Evolutionary conservation across 148 eudicot genomes (phyloP).

Genomic region (Nepenthes gracilis): DNA sequence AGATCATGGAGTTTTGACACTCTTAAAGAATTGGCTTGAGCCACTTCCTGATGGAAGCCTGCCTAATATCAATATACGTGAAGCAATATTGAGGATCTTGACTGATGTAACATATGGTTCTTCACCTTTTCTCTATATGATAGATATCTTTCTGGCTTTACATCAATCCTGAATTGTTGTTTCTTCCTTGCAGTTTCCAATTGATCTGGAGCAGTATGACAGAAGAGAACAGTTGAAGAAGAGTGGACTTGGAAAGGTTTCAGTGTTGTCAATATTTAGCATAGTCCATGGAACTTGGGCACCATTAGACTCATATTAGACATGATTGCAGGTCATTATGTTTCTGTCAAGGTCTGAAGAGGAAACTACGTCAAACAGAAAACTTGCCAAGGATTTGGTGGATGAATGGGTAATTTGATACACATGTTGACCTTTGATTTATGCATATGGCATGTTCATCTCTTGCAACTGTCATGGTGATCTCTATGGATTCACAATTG

Average conservation of each 20-base stretch:
- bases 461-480: not conserved
- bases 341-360: constrained; percentile 94
- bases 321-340: constrained; percentile 73
- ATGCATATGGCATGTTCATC: not conserved
- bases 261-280: not conserved
- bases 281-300: not conserved
- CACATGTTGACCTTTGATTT: not conserved
- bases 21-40: constrained; percentile 87
- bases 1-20: constrained; percentile 88
- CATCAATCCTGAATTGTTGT: not conserved
- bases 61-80: constrained; percentile 91
- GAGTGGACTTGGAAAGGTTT: constrained; percentile 96
- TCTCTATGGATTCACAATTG: too few species aligned
- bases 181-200: constrained; percentile 57
- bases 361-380: constrained; percentile 85
- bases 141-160: not conserved
- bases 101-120: constrained; percentile 55
- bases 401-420: constrained; percentile 80
- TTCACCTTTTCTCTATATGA: not conserved
- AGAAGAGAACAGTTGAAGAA: constrained; percentile 81
- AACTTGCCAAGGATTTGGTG: constrained; percentile 89
- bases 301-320: not conserved
- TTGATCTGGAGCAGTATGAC: constrained; percentile 89
- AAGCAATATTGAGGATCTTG: constrained; percentile 74
- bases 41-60: constrained; percentile 99